phyloP scores from a whole-genome alignment of 306 rosid genomes.

The Parietaria judaica region DNA sequence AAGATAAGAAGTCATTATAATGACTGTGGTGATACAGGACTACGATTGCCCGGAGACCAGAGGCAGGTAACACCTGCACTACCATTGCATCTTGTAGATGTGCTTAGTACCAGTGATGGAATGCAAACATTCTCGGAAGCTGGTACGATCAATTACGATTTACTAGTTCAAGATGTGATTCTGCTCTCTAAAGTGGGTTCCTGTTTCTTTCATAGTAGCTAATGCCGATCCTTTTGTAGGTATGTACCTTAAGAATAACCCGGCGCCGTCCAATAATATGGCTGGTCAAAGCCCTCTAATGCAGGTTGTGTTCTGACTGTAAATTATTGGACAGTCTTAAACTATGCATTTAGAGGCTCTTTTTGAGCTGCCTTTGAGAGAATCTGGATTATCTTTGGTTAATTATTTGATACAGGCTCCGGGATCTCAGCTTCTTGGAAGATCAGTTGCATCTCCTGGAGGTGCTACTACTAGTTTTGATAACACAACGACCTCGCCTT shows the following conservation, averaged over 20 bases:
- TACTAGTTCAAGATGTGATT: constrained; percentile 2
- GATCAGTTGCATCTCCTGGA: constrained; percentile 91
- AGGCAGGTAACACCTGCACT: constrained; percentile 70
- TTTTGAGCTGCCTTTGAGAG: background rate
- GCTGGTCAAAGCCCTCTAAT: constrained; percentile 51
- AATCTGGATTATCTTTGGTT: constrained; percentile 11
- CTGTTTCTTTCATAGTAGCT: constrained; percentile 9
- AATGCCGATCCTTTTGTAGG: constrained; percentile 34
- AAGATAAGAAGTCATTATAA: background rate
- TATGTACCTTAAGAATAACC: constrained; percentile 56
- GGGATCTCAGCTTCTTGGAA: constrained; percentile 86
- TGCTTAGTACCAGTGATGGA: constrained; percentile 47
- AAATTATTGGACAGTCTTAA: background rate
- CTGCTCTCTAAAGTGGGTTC: constrained; percentile 13
- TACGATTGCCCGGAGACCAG: constrained; percentile 62
- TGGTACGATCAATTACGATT: constrained; percentile 29
- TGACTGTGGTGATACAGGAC: constrained; percentile 31
- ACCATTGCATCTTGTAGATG: constrained; percentile 82
- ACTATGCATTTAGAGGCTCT: background rate
- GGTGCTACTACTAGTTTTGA: constrained; percentile 66
- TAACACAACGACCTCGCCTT: constrained; percentile 65
- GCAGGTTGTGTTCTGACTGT: constrained; percentile 38
- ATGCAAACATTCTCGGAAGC: constrained; percentile 51
- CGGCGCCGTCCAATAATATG: constrained; percentile 49
- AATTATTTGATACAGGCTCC: constrained; percentile 38